These are phyloP conservation scores for Fusarium penzigii DNA, from an alignment of 2,329 filamentous ascomycete genomes.

Conservation along the genomic window DNA sequence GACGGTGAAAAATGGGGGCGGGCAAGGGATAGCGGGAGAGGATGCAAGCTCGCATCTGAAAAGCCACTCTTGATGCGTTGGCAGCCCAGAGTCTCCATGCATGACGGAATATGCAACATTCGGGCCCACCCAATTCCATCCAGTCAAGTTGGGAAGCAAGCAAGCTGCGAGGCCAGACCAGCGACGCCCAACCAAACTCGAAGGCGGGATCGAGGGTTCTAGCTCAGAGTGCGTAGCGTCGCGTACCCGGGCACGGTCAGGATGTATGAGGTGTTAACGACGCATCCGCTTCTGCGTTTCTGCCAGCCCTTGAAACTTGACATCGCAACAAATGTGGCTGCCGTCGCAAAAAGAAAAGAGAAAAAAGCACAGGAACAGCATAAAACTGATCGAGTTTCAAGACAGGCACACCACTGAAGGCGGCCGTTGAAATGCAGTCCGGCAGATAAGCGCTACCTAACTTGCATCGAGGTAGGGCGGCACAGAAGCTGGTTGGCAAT, in stretches of 20 bases:
- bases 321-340: background rate
- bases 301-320: background rate
- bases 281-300: too few species aligned
- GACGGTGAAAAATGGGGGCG: slow-evolving; percentile 23
- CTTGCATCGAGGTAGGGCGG: slow-evolving; percentile 17
- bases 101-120: slow-evolving; percentile 59
- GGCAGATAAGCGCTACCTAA: slow-evolving; percentile 16
- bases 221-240: background rate
- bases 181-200: slow-evolving; percentile 14
- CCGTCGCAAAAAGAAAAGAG: too few species aligned
- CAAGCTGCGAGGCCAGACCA: slow-evolving; percentile 14
- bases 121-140: slow-evolving; percentile 25
- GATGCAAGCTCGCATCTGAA: slow-evolving; percentile 30
- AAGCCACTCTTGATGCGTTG: slow-evolving; percentile 40
- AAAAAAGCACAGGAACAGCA: slow-evolving; percentile 11
- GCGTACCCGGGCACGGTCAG: too few species aligned
- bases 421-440: slow-evolving; percentile 10
- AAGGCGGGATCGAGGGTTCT: background rate
- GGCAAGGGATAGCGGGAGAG: slow-evolving; percentile 24
- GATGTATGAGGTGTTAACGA: too few species aligned
- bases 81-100: slow-evolving; percentile 45
- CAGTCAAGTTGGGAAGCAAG: slow-evolving; percentile 12
- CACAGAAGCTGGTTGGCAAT: slow-evolving; percentile 22
- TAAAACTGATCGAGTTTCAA: slow-evolving; percentile 9
- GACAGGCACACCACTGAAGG: slow-evolving; percentile 7